These are phyloP conservation scores for Solanum tacnaense DNA, from an alignment of 257 asterid genomes.

Conservation along the genomic window DNA sequence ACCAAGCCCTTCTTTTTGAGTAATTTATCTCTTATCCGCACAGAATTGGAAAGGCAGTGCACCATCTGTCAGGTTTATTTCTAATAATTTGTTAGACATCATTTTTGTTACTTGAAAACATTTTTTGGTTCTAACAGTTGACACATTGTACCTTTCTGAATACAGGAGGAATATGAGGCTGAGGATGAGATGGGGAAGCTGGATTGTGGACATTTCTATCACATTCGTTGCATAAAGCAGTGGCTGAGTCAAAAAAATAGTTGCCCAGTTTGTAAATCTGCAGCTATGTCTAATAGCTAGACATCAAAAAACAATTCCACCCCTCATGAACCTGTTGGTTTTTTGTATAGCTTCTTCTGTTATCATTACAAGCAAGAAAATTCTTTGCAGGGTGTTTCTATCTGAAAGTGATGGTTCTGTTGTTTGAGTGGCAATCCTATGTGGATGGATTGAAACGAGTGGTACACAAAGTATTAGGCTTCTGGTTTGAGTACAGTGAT, in stretches of 20 bases:
- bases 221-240: conserved; percentile 73
- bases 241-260: conserved; percentile 77
- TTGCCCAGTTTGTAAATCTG: conserved; percentile 80
- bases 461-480: background rate
- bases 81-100: background rate
- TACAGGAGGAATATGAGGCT: conserved; percentile 67
- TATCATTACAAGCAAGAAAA: conserved; percentile 13
- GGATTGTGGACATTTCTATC: conserved; percentile 69
- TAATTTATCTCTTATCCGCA: conserved; percentile 17
- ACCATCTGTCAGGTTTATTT: conserved; percentile 80
- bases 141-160: background rate
- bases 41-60: conserved; percentile 64
- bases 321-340: background rate
- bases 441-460: background rate
- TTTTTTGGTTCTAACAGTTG: background rate
- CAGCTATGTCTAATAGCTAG: conserved; percentile 19
- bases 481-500: background rate
- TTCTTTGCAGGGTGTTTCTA: conserved; percentile 12
- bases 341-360: conserved; percentile 37
- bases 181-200: conserved; percentile 78
- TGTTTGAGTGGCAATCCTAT: background rate
- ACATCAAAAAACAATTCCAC: background rate
- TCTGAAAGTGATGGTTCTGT: background rate
- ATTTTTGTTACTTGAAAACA: background rate
- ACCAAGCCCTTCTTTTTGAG: conserved; percentile 21